Percentiles rank a stretch among this genome's conserved stretches.
Evolutionary conservation across 2,329 filamentous ascomycete species (phyloP).

Genomic region (Talaromyces sp.): DNA sequence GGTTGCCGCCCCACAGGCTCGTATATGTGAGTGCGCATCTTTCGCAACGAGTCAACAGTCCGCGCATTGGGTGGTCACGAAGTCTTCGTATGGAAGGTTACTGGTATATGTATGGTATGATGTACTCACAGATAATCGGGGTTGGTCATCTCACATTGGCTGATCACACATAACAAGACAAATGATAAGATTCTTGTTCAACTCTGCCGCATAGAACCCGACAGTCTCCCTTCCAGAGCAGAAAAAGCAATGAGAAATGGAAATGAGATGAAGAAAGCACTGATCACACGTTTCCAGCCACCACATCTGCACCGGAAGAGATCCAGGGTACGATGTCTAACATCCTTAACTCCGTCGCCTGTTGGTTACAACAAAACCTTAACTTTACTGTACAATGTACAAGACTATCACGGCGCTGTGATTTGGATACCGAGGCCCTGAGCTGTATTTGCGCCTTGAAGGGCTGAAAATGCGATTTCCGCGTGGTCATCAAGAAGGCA

Average conservation of each 20-base stretch:
- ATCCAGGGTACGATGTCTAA: neutral
- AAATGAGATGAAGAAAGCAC: neutral
- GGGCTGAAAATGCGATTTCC: neutral
- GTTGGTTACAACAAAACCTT: neutral
- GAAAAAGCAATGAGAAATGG: neutral
- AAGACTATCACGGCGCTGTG: neutral
- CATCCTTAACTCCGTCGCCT: neutral
- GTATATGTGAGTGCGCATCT: constrained; percentile 5
- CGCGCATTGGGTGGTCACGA: neutral
- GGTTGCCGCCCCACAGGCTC: constrained; percentile 8
- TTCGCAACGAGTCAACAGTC: neutral
- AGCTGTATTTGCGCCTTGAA: neutral
- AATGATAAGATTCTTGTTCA: neutral
- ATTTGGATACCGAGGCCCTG: neutral
- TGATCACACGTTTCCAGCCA: constrained; percentile 8
- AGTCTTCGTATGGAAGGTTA: neutral
- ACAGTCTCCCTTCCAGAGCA: neutral
- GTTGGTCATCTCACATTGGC: neutral
- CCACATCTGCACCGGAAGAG: neutral
- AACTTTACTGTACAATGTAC: neutral
- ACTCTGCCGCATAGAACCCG: neutral
- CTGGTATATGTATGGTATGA: neutral
- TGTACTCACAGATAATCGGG: neutral
- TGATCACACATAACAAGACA: neutral
- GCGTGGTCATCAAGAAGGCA: neutral